Conservation (phyloP, 2,329 filamentous ascomycete genomes). For the Cordyceps militaris region DNA sequence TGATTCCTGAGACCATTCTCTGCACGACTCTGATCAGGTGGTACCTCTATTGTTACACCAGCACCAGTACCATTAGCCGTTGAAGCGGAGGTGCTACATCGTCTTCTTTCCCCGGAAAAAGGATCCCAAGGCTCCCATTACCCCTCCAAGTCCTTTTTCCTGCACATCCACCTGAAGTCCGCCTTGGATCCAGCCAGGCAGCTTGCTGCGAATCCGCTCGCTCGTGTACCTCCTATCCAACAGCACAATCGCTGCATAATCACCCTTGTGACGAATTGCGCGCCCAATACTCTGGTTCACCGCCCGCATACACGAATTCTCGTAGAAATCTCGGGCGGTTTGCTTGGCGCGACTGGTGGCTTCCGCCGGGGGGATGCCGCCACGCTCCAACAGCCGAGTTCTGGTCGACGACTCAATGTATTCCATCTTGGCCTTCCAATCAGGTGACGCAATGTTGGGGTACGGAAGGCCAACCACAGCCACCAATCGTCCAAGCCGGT, state of each 20-base stretch:
- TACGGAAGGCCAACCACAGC: conserved; percentile 90
- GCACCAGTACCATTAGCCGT: not conserved
- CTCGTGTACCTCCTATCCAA: conserved; percentile 74
- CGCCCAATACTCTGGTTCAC: conserved; percentile 96
- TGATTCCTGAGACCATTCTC: no score
- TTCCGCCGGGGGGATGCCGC: conserved; percentile 18
- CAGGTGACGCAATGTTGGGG: conserved; percentile 78
- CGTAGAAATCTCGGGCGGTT: conserved; percentile 72
- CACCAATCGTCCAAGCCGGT: conserved; percentile 80
- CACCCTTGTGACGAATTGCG: conserved; percentile 78
- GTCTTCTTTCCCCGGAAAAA: conserved; percentile 52
- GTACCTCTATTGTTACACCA: no score
- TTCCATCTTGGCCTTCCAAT: conserved; percentile 88
- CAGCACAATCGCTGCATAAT: conserved; percentile 87
- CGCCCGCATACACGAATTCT: conserved; percentile 92
- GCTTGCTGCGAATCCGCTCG: conserved; percentile 64
- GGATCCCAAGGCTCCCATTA: conserved; percentile 50
- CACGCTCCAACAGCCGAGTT: conserved; percentile 26
- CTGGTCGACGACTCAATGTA: conserved; percentile 64
- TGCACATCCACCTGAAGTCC: conserved; percentile 51
- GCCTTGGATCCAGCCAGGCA: conserved; percentile 82
- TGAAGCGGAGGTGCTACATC: not conserved
- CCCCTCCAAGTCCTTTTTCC: conserved; percentile 43
- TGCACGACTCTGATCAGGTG: no score
- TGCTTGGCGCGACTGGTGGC: conserved; percentile 37